Base-by-base conservation (phyloP, 768 basidiomycete genomes). In the Cystobasidium onofrii region DNA sequence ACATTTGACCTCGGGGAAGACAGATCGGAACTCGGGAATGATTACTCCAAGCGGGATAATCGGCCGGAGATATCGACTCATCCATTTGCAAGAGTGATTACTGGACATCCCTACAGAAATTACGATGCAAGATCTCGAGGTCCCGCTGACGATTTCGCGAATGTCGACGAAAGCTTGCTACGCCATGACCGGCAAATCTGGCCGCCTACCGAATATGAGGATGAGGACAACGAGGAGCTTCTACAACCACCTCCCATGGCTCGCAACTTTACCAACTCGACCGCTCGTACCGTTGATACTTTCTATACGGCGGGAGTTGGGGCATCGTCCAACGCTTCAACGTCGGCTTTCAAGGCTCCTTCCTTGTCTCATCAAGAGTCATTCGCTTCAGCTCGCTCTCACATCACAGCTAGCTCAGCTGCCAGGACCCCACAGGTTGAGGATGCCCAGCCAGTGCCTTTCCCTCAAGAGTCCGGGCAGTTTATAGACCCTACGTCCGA, bases 331-430 rank as follows among this genome's bases (percentile, higher is more conserved):
- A 57, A 71, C 36, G 69, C 69, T n/a, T 71, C 69, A n/a, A 34
- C 55, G 20, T 29, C 55, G 1, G 54, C 33, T 23, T 27, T 60
- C 27, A 10, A 55, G 17, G 29, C 43, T 12, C 65, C 7, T 10
- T 27, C 31, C 10, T 17, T 71, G 6, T 36, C 50, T 13, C 69
- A 71, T 31, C 69, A 71, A 34, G 46, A 52, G 23, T 71, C 69
- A 36, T 71, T 71, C 41, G 25, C 34, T 9, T 71, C 69, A 3
- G 69, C 69, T 6, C 52, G 69, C 1, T 57, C 69, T 10, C 69
- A 71, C 23, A 33, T 71, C 10, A 57, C 69, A 9, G 69, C 29
- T 27, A 71, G 55, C 54, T 71, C 69, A 23, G 69, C 55, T 57
- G 69, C 69, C 9, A 34, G 25, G 17, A 71, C 69, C 4, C 27